Evolutionary conservation across 148 eudicot species (phyloP).

Genomic region (Spergularia bocconei): DNA sequence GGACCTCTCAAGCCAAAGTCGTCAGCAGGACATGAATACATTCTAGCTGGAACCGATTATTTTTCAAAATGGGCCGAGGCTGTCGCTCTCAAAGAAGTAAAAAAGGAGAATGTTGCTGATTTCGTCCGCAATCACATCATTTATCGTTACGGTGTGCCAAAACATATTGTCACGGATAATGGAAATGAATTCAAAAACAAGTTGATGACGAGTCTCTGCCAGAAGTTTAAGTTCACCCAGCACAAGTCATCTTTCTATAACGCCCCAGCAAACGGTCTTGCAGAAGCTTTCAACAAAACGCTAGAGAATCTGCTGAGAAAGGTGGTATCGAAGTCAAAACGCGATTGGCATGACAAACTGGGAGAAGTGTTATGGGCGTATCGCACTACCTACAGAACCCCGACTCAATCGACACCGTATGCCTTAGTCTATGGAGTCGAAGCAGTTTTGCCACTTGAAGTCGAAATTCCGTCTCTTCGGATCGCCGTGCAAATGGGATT

Average conservation of each 20-base stretch:
- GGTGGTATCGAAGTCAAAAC: neutral
- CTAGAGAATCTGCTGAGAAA: neutral
- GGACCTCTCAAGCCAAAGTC: neutral
- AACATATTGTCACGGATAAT: neutral
- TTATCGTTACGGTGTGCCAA: neutral
- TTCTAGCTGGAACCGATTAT: neutral
- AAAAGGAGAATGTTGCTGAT: neutral
- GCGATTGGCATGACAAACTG: neutral
- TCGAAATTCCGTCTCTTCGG: neutral
- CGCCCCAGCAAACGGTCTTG: neutral
- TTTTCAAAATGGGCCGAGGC: constrained; percentile 2
- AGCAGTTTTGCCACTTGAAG: neutral
- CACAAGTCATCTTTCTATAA: neutral
- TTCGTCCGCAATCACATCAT: neutral
- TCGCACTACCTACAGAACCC: neutral
- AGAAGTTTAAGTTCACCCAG: neutral
- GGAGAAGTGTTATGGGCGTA: neutral
- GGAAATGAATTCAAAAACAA: neutral
- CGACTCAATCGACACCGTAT: neutral
- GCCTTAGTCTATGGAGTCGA: neutral
- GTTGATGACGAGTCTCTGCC: neutral
- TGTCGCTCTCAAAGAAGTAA: neutral
- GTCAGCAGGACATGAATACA: neutral
- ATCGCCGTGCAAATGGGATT: neutral
- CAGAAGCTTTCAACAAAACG: neutral